phyloP scores from a whole-genome alignment of 805 yeast species.

The Scheffersomyces ergatensis region DNA sequence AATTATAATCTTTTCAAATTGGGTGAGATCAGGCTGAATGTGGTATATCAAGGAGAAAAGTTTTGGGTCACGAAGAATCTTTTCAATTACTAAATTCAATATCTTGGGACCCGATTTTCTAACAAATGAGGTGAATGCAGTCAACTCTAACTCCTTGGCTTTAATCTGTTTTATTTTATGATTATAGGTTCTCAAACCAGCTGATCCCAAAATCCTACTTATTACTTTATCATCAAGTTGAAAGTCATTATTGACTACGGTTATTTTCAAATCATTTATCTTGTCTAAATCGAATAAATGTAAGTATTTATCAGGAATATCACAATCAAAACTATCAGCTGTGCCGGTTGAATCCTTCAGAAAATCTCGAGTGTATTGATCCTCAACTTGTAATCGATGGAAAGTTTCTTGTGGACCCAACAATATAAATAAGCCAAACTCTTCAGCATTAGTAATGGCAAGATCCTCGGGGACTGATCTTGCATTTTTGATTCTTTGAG shows the following conservation, averaged over 20 bases:
- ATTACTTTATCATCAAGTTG: constrained; percentile 12
- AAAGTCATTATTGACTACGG: constrained; percentile 13
- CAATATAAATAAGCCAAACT: constrained; percentile 19
- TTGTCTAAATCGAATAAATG: constrained; percentile 17
- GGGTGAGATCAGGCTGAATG: not conserved
- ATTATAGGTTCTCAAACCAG: constrained; percentile 16
- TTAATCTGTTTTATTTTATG: not conserved
- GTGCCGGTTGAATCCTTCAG: constrained; percentile 13
- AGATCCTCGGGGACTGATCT: constrained; percentile 22
- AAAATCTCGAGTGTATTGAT: constrained; percentile 24
- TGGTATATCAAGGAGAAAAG: constrained; percentile 4
- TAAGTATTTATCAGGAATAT: constrained; percentile 20
- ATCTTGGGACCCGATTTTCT: constrained; percentile 34
- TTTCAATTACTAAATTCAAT: constrained; percentile 19
- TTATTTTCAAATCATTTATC: constrained; percentile 13
- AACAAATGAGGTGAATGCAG: constrained; percentile 52
- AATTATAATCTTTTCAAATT: constrained; percentile 16
- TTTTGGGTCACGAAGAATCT: constrained; percentile 11
- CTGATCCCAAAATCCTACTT: constrained; percentile 24
- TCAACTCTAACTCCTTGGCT: constrained; percentile 37
- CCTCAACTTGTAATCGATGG: constrained; percentile 17
- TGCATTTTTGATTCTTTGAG: constrained; percentile 37
- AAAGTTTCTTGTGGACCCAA: constrained; percentile 23
- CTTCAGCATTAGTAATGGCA: constrained; percentile 13
- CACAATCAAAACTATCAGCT: constrained; percentile 19